Base-by-base conservation (phyloP, 2,329 filamentous ascomycete genomes). In the Hawksworthiomyces lignivorus region DNA sequence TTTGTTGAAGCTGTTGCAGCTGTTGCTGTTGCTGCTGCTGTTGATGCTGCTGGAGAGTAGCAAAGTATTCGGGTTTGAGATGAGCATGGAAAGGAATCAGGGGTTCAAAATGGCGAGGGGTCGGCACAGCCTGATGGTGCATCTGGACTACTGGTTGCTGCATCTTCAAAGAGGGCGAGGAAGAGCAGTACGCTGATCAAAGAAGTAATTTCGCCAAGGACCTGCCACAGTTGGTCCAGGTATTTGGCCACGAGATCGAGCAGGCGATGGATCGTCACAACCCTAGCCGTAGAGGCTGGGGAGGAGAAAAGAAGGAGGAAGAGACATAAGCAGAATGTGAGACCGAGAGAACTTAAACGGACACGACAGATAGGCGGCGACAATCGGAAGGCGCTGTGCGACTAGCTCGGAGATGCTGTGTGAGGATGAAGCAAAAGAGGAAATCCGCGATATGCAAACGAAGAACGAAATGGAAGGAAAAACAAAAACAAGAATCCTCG, bases 111-210 rank as follows among this genome's bases (percentile, higher is more conserved):
- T 62, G 63, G 43, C 61, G 58, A 46, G 62, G 60, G 34, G 62
- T 59, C 44, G 64, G 69, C 67, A 71, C 68, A 66, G 64, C 62
- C 52, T 59, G 50, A 32, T 50, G 69, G 65, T 70, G 67, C 64
- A 65, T 67, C 56, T 75, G 72, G 45, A 73, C 58, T 48, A 69
- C 61, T 50, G 72, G 69, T 47, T 73, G 62, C 70, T 47, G 33
- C 44, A 44, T 48, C 22, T 11, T 21, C 32, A n/a, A 45, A 51
- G 33, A 22, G 19, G 24, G 27, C 33, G 18, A 18, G 17, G 7
- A 3, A 21, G 15, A 20, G 14, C 4, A 26, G n/a, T 20, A 14
- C 11, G 15, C 15, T 20, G 11, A 43, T 7, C 11, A 12, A 29
- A 34, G 4, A 15, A 21, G n/a, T 32, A 15, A 14, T 8, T 12